Evolutionary conservation across 2,329 filamentous ascomycete species (phyloP), one percentile per base, ranked within the genome.

Genomic region (Exophiala viscosa): DNA sequence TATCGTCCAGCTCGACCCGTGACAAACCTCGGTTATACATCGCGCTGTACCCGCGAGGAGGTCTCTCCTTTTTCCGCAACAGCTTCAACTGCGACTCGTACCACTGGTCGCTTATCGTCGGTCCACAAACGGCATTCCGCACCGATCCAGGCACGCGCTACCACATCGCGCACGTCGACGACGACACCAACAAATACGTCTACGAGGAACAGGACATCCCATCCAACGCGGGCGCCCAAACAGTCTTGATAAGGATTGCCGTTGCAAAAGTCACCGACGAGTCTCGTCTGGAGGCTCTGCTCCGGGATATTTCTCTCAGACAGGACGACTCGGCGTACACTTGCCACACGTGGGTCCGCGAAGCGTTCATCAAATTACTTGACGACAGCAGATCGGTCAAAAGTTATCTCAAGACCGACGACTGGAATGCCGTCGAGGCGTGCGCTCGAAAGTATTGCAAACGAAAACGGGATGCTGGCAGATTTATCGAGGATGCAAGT

Each of bases 121-220:
- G 55, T 1, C 54, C 60, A 8, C 54, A 59, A 23, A 57, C 56
- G 8, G 47, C 57, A 10, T 23, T 36, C 15, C 42, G 58, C 13
- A 45, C 45, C 9, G 57, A 59, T 42, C 45, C 44, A 6, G 60
- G 60, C 5, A 56, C 50, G 3, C 54, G 58, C 32, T 62, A 60
- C 42, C 60, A 62, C 28, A 50, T 61, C 14, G 57, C 54, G 15
- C 60, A 62, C 40, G 41, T 50, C 23, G 47, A 54, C 35, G 39
- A 57, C 17, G 32, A 36, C 13, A 35, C 50, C 10, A 36, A 40
- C 31, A 48, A 45, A 18, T 56, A 55, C 43, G 38, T 60, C 11
- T 62, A 61, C 52, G 60, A 62, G 31, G 58, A 62, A 39, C 59
- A 58, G 14, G 60, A 62, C 39, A 47, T 62, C 23, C 50, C 57